phyloP scores from a whole-genome alignment of 345 rosid genomes.

The Melaleuca quinquenervia region DNA sequence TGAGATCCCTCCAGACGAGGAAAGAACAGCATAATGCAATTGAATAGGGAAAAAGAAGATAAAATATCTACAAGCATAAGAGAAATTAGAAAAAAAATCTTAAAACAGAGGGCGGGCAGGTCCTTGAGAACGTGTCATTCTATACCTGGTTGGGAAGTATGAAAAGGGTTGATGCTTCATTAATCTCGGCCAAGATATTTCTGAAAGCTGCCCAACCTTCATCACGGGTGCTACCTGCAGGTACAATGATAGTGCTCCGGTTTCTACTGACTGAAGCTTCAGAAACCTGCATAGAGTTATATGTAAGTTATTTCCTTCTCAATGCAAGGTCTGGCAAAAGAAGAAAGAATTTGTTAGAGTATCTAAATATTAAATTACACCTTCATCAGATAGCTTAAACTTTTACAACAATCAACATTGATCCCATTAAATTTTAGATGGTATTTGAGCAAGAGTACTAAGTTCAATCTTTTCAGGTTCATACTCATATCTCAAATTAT shows the following conservation, averaged over 20 bases:
- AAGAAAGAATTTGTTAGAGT: background rate
- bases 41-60: slow-evolving; percentile 1
- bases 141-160: slow-evolving; percentile 67
- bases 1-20: background rate
- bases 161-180: slow-evolving; percentile 74
- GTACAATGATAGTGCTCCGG: slow-evolving; percentile 92
- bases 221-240: slow-evolving; percentile 77
- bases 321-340: background rate
- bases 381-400: background rate
- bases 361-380: background rate
- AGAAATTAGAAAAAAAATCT: background rate
- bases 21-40: background rate
- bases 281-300: slow-evolving; percentile 44
- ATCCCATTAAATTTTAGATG: background rate
- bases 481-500: background rate
- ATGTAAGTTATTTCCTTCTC: background rate
- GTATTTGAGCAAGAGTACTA: background rate
- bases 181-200: slow-evolving; percentile 81
- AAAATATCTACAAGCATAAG: background rate
- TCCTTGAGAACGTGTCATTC: background rate
- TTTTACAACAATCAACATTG: background rate
- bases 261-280: slow-evolving; percentile 96
- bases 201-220: slow-evolving; percentile 99
- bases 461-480: background rate
- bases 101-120: background rate